Conservation (phyloP, 2,329 filamentous ascomycete genomes). For the Alternaria alternata region DNA sequence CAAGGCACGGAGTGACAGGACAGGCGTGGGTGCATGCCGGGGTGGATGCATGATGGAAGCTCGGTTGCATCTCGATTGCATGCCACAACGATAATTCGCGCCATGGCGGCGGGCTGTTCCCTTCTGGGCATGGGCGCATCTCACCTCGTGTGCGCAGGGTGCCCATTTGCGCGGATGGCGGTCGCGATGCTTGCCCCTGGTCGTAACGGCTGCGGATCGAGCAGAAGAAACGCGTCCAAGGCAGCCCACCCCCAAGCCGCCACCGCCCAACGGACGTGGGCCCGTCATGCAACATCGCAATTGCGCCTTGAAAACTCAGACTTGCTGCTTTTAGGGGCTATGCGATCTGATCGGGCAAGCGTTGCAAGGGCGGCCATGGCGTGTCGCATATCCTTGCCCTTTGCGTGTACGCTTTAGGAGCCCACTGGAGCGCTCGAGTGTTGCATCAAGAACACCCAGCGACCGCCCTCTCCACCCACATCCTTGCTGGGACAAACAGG, state of each 20-base stretch:
- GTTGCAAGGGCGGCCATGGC: constrained; percentile 29
- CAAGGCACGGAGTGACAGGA: constrained; percentile 25
- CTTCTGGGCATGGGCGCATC: constrained; percentile 26
- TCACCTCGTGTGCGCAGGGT: constrained; percentile 29
- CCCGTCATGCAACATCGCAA: constrained; percentile 13
- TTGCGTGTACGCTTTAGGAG: constrained; percentile 23
- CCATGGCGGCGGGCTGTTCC: constrained; percentile 27
- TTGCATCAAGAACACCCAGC: constrained; percentile 25
- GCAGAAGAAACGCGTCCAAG: constrained; percentile 6
- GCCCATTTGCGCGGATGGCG: constrained; percentile 31
- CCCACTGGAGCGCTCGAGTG: constrained; percentile 13
- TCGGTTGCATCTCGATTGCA: constrained; percentile 41
- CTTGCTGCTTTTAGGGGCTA: constrained; percentile 18
- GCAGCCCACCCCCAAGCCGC: constrained; percentile 6
- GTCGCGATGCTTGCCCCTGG: constrained; percentile 32
- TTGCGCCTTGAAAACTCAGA: constrained; percentile 1
- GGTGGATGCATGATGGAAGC: constrained; percentile 26
- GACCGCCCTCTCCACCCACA: constrained; percentile 19
- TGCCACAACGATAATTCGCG: constrained; percentile 30
- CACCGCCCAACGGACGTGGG: constrained; percentile 18
- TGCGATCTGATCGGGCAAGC: constrained; percentile 31
- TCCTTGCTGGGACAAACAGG: constrained; percentile 29
- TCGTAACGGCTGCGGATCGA: constrained; percentile 38
- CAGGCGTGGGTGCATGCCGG: constrained; percentile 24
- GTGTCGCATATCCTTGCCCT: constrained; percentile 33